These are phyloP conservation scores for Jamesozyma rosinii DNA, from an alignment of 805 yeast species.

Conservation along the genomic window DNA sequence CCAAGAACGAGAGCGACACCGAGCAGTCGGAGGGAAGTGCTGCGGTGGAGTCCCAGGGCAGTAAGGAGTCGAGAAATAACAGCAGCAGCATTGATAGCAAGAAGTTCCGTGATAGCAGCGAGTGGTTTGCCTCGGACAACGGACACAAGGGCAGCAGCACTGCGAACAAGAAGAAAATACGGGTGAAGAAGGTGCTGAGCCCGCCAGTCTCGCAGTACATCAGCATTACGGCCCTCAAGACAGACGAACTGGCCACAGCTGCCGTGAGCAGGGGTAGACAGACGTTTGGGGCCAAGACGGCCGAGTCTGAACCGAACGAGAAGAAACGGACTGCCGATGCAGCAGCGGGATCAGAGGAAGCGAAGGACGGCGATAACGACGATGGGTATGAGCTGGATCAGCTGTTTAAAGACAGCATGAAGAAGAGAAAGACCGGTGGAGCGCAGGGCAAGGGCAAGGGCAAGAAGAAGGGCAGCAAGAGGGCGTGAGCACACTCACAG, in stretches of 20 bases:
- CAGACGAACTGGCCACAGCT: not conserved
- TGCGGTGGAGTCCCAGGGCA: not conserved
- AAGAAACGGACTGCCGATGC: slow-evolving; percentile 29
- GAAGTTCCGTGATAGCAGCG: slow-evolving; percentile 15
- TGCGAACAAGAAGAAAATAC: slow-evolving; percentile 30
- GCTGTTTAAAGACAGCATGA: slow-evolving; percentile 16
- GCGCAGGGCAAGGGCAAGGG: no score
- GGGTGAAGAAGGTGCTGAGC: slow-evolving; percentile 13
- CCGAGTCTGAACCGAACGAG: slow-evolving; percentile 4
- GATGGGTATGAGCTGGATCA: slow-evolving; percentile 19
- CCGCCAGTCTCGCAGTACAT: slow-evolving; percentile 1
- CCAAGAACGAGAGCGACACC: slow-evolving; percentile 26
- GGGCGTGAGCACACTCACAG: no score
- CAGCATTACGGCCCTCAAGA: slow-evolving; percentile 2
- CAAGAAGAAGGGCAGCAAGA: no score
- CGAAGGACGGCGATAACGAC: slow-evolving; percentile 12
- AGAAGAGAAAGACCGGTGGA: slow-evolving; percentile 7
- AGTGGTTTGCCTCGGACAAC: slow-evolving; percentile 11
- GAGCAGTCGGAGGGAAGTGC: slow-evolving; percentile 16
- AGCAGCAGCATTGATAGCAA: no score
- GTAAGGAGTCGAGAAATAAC: not conserved
- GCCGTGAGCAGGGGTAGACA: slow-evolving; percentile 1
- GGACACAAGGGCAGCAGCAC: slow-evolving; percentile 1
- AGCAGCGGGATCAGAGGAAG: slow-evolving; percentile 29
- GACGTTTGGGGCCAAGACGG: slow-evolving; percentile 14